Base-by-base conservation (phyloP, 345 rosid genomes). In the Salix exigua region DNA sequence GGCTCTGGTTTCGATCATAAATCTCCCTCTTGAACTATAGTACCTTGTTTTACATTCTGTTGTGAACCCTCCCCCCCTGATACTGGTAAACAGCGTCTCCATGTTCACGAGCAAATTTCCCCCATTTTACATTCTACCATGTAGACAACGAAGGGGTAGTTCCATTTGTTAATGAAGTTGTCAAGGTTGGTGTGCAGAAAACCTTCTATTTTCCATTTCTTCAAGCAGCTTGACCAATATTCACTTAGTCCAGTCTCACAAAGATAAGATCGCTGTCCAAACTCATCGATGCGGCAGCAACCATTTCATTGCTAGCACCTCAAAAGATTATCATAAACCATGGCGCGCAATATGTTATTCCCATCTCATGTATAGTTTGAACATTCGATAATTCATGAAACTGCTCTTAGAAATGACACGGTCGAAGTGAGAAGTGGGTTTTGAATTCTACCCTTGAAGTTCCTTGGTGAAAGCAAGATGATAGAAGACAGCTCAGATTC, bases 401-500 rank as follows among this genome's bases (percentile, higher is more conserved):
- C 60, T 60, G 17, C 21, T 53, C 31, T 38, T 6, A 5, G 44
- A 38, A 61, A 37, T 61, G 75, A 55, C 55, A 72, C 31, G 1
- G 18, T 12, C 13, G 5, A 33, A 53, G 50, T 23, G 26, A 75
- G 21, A n/a, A 13, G 9, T 58, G 14, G 30, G 9, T 17, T 37
- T 37, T 18, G 26, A 28, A 44, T 21, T 42, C 67, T 51, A 10
- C 72, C 66, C 61, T 35, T 63, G 53, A 13, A 26, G 42, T 11
- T 30, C 42, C 21, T 33, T 18, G 6, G n/a, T 21, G 13, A 9
- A 18, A 51, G n/a, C 58, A 63, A 33, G 17, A 64, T 37, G 44
- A 14, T 26, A 26, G 35, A 35, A 55, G 38, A 60, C 19, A 19
- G 44, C 4, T 77, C 65, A 81, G 63, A 81, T 65, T 69, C 84